Evolutionary conservation across 2,329 filamentous ascomycete species (phyloP).

Genomic region (Colletotrichum trifolii): DNA sequence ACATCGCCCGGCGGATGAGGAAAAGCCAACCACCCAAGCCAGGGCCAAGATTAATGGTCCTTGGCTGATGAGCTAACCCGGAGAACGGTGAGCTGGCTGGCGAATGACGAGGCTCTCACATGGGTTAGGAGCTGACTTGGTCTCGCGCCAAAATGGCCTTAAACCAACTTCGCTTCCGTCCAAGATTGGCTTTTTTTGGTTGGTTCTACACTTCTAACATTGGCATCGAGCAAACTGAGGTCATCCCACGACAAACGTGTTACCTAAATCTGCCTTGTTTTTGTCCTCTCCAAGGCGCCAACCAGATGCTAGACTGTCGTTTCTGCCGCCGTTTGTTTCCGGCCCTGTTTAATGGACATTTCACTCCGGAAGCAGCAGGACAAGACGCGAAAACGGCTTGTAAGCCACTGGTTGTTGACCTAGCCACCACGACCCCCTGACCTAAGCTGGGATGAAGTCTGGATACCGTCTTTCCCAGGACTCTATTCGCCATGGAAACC

Average conservation of each 20-base stretch:
- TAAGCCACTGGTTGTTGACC: background rate
- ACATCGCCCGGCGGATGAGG: background rate
- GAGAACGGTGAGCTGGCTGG: background rate
- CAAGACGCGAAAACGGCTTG: too few relatives aligned
- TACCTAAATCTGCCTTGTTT: conserved; percentile 2
- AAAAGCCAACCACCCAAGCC: background rate
- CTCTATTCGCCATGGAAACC: background rate
- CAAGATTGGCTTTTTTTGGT: background rate
- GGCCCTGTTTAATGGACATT: background rate
- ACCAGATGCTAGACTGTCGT: background rate
- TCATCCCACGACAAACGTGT: conserved; percentile 11
- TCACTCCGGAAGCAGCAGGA: background rate
- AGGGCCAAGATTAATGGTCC: background rate
- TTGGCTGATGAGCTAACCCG: background rate
- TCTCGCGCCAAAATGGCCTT: conserved; percentile 6
- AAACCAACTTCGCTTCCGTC: conserved; percentile 23
- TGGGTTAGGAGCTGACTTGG: background rate
- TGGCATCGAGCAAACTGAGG: conserved; percentile 6
- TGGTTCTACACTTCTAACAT: background rate
- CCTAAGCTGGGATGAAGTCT: background rate
- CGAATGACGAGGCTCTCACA: conserved; percentile 2
- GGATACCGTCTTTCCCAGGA: too few relatives aligned
- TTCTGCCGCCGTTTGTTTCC: background rate
- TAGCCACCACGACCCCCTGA: background rate
- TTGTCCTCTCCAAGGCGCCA: background rate